Conservation (phyloP, 495 filamentous ascomycete species). For the Penicillium canescens region DNA sequence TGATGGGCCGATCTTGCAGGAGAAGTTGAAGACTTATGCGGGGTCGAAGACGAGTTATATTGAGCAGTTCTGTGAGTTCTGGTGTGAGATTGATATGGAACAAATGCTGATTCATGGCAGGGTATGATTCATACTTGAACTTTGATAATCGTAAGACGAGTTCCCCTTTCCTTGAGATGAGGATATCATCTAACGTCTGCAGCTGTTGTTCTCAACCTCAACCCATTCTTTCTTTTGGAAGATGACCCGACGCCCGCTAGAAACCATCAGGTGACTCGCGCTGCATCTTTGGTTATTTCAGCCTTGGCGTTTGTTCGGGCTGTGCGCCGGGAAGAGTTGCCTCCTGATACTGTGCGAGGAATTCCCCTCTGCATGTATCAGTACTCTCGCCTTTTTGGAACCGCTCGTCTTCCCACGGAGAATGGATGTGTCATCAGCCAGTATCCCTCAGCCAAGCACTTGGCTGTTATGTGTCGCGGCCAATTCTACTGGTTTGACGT, state of each 20-base stretch:
- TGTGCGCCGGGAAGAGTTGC: conserved; percentile 88
- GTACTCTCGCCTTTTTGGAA: conserved; percentile 94
- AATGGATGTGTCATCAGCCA: conserved; percentile 96
- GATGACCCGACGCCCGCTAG: conserved; percentile 96
- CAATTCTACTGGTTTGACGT: conserved; percentile 99
- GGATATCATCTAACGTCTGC: conserved; percentile 6
- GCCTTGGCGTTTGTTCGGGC: conserved; percentile 91
- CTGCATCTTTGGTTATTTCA: conserved; percentile 88
- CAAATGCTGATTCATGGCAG: conserved; percentile 42
- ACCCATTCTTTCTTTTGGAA: conserved; percentile 96
- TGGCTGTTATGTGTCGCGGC: conserved; percentile 92
- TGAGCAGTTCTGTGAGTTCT: conserved; percentile 91
- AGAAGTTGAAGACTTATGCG: conserved; percentile 91
- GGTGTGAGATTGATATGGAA: not conserved
- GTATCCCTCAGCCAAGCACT: conserved; percentile 82
- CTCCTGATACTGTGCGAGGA: conserved; percentile 81
- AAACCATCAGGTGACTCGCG: conserved; percentile 93
- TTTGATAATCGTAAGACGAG: conserved; percentile 78
- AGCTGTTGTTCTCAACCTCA: conserved; percentile 93
- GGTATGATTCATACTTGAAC: conserved; percentile 98
- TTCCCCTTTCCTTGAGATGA: not conserved
- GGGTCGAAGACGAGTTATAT: conserved; percentile 92
- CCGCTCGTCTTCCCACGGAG: conserved; percentile 90
- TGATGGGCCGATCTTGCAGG: conserved; percentile 85
- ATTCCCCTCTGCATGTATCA: conserved; percentile 95